Percentiles rank a stretch among this genome's conserved stretches.
Evolutionary conservation across 352 stramenopile species (phyloP).

Genomic region (Phytopythium mirpurense): DNA sequence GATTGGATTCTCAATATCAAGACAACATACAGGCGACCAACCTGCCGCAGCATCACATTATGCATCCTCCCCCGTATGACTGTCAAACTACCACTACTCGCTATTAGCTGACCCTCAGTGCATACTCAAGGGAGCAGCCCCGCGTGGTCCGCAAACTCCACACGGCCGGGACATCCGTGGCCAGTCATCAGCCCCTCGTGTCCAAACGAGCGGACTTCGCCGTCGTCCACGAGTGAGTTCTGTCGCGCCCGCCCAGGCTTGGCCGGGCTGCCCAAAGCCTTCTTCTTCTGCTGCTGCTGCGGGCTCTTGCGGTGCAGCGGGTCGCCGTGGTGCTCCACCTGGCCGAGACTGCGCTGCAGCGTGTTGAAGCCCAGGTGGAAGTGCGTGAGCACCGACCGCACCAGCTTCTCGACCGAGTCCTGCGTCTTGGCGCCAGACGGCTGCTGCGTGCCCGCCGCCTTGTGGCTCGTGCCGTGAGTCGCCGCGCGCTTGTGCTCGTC

Average conservation of each 20-base stretch:
- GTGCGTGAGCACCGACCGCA: not conserved
- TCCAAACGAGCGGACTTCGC: not conserved
- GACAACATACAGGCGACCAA: too few species aligned
- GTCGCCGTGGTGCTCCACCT: not conserved
- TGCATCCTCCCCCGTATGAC: too few species aligned
- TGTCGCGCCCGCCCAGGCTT: not conserved
- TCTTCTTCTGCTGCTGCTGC: not conserved
- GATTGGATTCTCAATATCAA: too few species aligned
- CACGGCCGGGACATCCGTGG: not conserved
- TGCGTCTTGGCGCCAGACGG: not conserved
- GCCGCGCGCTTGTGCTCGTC: not conserved
- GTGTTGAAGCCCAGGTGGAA: conserved; percentile 1
- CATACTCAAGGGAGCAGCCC: not conserved
- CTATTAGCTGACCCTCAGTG: not conserved
- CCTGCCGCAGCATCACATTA: too few species aligned
- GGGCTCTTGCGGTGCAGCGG: not conserved
- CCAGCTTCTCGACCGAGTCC: conserved; percentile 2
- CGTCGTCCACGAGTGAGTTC: not conserved
- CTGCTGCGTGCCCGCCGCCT: not conserved
- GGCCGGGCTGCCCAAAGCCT: not conserved
- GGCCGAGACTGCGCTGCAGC: conserved; percentile 2
- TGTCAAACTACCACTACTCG: too few species aligned
- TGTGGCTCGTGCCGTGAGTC: not conserved
- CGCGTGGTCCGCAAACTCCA: not conserved
- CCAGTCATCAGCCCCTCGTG: not conserved